Evolutionary conservation across 176 grass and related monocot genomes (phyloP).

Genomic region (Thalia dealbata): DNA sequence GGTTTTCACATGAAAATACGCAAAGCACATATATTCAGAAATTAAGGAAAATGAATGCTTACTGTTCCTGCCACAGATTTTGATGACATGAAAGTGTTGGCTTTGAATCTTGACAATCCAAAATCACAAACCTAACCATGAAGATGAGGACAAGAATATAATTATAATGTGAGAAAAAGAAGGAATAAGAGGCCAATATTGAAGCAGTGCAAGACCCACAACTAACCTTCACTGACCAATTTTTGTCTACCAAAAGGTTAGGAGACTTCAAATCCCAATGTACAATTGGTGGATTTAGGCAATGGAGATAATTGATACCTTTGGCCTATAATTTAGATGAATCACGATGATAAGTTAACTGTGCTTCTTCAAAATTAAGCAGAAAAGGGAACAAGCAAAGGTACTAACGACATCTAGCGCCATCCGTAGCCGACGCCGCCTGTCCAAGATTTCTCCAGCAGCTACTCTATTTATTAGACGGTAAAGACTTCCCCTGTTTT

Average conservation of each 20-base stretch:
- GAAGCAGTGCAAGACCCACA: conserved; percentile 4
- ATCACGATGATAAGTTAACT: neutral
- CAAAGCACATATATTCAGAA: neutral
- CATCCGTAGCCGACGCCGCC: conserved; percentile 66
- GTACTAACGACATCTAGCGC: conserved; percentile 75
- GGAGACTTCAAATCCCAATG: conserved; percentile 97
- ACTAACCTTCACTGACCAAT: conserved; percentile 91
- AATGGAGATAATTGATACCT: conserved; percentile 95
- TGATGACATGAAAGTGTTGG: conserved; percentile 79
- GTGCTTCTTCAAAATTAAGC: neutral
- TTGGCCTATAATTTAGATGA: conserved; percentile 50
- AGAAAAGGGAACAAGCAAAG: neutral
- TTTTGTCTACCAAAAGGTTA: conserved; percentile 91
- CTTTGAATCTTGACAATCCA: conserved; percentile 97
- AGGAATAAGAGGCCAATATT: conserved; percentile 1
- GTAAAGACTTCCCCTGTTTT: conserved; percentile 77
- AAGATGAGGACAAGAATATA: conserved; percentile 9
- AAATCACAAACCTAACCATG: conserved; percentile 77
- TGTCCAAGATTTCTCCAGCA: conserved; percentile 64
- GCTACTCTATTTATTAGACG: conserved; percentile 66
- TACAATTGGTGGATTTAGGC: conserved; percentile 88
- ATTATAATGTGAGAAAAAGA: conserved; percentile 12
- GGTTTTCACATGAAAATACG: too few species aligned
- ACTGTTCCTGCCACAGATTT: conserved; percentile 97
- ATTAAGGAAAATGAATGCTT: conserved; percentile 15